Conservation (phyloP, 1,139 yeast species). For the Lodderomyces jiufengensis region DNA sequence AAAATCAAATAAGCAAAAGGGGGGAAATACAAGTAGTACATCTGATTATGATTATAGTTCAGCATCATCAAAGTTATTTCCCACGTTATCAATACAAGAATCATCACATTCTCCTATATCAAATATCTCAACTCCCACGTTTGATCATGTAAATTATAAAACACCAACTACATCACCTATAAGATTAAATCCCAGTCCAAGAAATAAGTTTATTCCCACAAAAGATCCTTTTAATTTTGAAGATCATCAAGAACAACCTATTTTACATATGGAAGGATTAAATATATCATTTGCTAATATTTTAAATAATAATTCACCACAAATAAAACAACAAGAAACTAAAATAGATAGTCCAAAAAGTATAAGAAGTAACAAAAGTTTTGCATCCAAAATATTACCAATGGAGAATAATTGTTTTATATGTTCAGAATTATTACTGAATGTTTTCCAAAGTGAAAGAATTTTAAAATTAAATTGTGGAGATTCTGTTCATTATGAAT, state of each 20-base stretch:
- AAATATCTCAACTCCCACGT: background rate
- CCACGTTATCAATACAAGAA: slow-evolving; percentile 1
- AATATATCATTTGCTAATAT: slow-evolving; percentile 12
- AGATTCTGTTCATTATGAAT: slow-evolving; percentile 38
- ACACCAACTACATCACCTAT: slow-evolving; percentile 7
- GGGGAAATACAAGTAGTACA: too few relatives aligned
- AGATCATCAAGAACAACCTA: background rate
- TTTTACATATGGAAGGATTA: slow-evolving; percentile 4
- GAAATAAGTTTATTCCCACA: slow-evolving; percentile 1
- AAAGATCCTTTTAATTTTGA: slow-evolving; percentile 4
- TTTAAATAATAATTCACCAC: slow-evolving; percentile 4
- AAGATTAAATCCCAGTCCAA: slow-evolving; percentile 3
- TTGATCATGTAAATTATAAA: background rate
- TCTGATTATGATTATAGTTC: background rate
- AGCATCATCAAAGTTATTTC: background rate
- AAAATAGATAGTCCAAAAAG: background rate
- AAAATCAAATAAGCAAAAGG: background rate
- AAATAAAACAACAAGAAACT: background rate
- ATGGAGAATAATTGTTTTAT: slow-evolving; percentile 24
- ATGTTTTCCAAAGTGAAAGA: slow-evolving; percentile 31
- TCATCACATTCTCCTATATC: background rate
- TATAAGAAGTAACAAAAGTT: background rate
- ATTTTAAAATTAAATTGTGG: slow-evolving; percentile 36
- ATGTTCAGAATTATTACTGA: slow-evolving; percentile 33
- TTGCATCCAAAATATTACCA: background rate